These are phyloP conservation scores for Eucalyptus leucophloia DNA, from an alignment of 345 rosid species.

Conservation along the genomic window DNA sequence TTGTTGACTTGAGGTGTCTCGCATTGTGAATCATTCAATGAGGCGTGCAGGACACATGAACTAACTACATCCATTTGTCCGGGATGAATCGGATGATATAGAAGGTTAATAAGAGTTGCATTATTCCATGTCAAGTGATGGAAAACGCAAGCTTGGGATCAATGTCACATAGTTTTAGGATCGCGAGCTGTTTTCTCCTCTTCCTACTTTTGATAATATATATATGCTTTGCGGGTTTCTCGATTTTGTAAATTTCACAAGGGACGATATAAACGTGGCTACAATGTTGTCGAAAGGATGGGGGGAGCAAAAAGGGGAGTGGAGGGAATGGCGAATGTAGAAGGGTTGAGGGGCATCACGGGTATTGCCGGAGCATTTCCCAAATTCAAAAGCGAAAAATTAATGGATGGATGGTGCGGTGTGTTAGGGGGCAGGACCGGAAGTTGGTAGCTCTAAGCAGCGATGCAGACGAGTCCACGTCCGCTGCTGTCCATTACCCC, in stretches of 20 bases:
- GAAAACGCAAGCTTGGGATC: background rate
- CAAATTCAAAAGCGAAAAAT: background rate
- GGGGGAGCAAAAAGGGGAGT: background rate
- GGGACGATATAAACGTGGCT: background rate
- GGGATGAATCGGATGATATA: background rate
- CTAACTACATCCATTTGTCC: background rate
- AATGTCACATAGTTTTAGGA: background rate
- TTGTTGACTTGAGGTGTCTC: background rate
- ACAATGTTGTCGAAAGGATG: background rate
- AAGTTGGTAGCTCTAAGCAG: background rate
- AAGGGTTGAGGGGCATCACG: background rate
- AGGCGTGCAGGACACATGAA: accelerated
- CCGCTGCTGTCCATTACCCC: background rate
- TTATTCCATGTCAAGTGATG: background rate
- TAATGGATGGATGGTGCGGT: background rate
- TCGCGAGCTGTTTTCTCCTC: background rate
- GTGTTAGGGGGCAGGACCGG: background rate
- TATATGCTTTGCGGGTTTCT: background rate
- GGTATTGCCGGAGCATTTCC: background rate
- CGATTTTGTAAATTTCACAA: background rate
- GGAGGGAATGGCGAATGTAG: background rate
- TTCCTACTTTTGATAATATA: background rate
- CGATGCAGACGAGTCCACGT: background rate
- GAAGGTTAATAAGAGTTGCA: background rate
- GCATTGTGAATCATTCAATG: background rate